Percentiles rank a stretch among this genome's conserved stretches.
phyloP scores from a whole-genome alignment of 495 filamentous ascomycete genomes.

The Trichocladium antarcticum region DNA sequence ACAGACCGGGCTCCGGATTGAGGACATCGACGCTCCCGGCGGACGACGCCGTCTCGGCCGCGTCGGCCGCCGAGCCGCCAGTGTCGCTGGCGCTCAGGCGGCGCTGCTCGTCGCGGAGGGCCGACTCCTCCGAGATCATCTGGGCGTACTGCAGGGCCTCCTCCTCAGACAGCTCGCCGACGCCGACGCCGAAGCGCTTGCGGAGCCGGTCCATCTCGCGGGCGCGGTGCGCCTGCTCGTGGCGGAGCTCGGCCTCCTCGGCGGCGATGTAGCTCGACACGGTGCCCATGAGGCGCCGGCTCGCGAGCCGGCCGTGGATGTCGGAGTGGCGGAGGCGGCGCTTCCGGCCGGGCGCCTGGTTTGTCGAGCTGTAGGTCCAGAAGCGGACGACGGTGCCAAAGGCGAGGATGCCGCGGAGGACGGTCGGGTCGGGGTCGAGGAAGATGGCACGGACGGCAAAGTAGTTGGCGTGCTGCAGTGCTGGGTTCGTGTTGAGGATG shows the following conservation, averaged over 20 bases:
- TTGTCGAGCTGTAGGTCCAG: constrained; percentile 78
- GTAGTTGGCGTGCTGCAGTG: constrained; percentile 49
- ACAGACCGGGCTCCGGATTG: constrained; percentile 42
- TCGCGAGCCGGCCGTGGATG: constrained; percentile 30
- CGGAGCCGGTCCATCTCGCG: constrained; percentile 57
- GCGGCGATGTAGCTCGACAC: constrained; percentile 66
- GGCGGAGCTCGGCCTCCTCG: constrained; percentile 65
- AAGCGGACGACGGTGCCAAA: constrained; percentile 79
- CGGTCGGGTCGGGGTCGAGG: constrained; percentile 80
- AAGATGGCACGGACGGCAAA: constrained; percentile 74
- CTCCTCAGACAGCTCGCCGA: constrained; percentile 72
- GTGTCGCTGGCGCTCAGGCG: constrained; percentile 41
- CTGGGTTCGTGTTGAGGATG: constrained; percentile 29
- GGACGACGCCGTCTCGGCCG: constrained; percentile 38
- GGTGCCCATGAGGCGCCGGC: constrained; percentile 30
- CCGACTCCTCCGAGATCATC: constrained; percentile 74
- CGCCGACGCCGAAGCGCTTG: constrained; percentile 68
- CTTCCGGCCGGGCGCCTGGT: constrained; percentile 34
- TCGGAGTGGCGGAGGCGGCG: constrained; percentile 36
- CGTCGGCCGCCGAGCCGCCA: constrained; percentile 37
- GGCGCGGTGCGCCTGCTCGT: constrained; percentile 48
- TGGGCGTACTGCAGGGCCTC: constrained; percentile 82
- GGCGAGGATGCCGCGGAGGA: constrained; percentile 83
- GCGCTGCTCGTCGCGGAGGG: constrained; percentile 49
- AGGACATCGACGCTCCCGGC: constrained; percentile 35